Base-by-base conservation (phyloP, 2,329 filamentous ascomycete species). In the Aspergillus sp. region DNA sequence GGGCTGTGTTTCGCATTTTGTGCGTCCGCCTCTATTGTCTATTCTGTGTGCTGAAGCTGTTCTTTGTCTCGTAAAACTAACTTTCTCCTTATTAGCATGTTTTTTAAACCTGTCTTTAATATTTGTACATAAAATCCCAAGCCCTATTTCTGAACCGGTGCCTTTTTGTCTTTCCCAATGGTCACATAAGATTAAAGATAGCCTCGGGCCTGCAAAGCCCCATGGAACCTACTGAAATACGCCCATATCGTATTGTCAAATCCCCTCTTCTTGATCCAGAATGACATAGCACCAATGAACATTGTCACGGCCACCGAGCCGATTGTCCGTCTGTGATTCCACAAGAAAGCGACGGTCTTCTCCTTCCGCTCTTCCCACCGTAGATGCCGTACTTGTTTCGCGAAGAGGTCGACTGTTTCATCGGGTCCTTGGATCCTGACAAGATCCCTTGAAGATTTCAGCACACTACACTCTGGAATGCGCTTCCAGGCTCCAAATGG, bases 401-500 rank as follows among this genome's bases (percentile, higher is more conserved):
- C 78, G 68, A 97, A 94, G 62, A 88, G 84, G 4, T 71, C 74
- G 63, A 87, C 80, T 2, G 91, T 94, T 43, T 94, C 85, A 30
- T 83, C 77, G 36, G 91, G 75, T 0, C 83, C 85, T 72, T 92
- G 86, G 28, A 74, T 74, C 5, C 80, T 74, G 51, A 85, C 80
- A 39, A 52, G 81, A 72, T 70, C 85, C 12, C 85, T 83, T 0
- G 90, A 90, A 1, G 93, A 97, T 76, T 96, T 97, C 55, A 99
- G 83, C 7, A 92, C 92, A 73, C 93, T 97, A 61, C 85, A 85
- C 6, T 76, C 74, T 2, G 92, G 92, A 61, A 99, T 89, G 15
- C 77, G 78, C 62, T 81, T 80, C 92, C 93, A 98, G 5, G 85
- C 82, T 38, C 82, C 78, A 55, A 76, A 78, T 7, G 81, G 84